Conservation (phyloP, 257 asterid species). For the Ligustrum vulgare region DNA sequence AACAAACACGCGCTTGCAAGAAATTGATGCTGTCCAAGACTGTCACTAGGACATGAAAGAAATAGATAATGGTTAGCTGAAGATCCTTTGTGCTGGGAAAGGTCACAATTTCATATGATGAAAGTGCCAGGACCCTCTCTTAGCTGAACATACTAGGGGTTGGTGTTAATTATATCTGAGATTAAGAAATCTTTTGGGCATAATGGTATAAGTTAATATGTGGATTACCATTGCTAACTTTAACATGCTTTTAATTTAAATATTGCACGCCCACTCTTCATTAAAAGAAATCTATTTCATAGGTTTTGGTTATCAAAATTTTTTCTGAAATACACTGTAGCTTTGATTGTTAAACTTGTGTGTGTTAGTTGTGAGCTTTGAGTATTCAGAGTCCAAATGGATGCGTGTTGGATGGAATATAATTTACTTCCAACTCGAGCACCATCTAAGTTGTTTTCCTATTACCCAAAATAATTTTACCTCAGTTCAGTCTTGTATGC, state of each 20-base stretch:
- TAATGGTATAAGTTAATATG: not conserved
- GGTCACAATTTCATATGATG: not conserved
- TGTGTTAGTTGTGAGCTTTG: not conserved
- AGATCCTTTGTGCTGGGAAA: not conserved
- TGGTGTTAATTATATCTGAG: not conserved
- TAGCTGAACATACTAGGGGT: not conserved
- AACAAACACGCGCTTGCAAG: not conserved
- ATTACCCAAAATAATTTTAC: not conserved
- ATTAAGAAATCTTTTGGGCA: not conserved
- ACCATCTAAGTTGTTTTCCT: not conserved
- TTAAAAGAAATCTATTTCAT: not conserved
- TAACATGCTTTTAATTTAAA: not conserved
- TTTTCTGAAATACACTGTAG: not conserved
- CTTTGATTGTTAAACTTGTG: not conserved
- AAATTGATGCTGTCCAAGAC: not conserved
- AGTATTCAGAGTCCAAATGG: not conserved
- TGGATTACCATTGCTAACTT: not conserved
- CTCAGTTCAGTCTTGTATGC: not conserved
- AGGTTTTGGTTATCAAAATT: not conserved
- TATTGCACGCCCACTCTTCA: not conserved
- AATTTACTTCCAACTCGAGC: not conserved
- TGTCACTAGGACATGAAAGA: not conserved
- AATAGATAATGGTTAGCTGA: not conserved
- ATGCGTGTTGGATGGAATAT: not conserved
- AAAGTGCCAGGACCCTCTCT: not conserved